A percentile compares a stretch with the other conserved stretches of the same genome.
These are phyloP conservation scores for Botryosphaeria dothidea DNA, from an alignment of 2,329 filamentous ascomycete species.

Conservation along the genomic window DNA sequence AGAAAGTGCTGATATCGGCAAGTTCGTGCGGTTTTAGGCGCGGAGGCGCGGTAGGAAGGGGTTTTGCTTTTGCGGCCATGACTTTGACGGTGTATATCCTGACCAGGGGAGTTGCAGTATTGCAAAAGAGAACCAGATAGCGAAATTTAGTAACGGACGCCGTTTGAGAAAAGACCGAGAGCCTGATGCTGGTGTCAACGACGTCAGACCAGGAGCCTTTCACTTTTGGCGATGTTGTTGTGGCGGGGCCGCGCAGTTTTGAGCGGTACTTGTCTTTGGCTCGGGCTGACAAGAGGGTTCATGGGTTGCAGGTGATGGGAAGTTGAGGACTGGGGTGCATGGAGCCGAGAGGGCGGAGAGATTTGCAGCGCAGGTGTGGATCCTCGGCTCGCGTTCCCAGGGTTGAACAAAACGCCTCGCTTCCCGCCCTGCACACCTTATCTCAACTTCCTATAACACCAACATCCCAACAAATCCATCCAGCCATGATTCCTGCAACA, in stretches of 20 bases:
- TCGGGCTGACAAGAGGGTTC: too few relatives aligned
- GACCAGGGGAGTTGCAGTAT: too few relatives aligned
- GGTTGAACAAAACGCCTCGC: background rate
- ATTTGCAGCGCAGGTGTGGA: slow-evolving; percentile 2
- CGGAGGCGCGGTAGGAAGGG: background rate
- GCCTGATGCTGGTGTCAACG: too few relatives aligned
- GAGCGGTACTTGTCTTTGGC: too few relatives aligned
- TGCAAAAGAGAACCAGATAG: too few relatives aligned
- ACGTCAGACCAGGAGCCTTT: too few relatives aligned
- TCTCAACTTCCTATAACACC: background rate
- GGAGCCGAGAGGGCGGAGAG: background rate
- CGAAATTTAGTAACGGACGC: too few relatives aligned
- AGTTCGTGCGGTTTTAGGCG: slow-evolving; percentile 16
- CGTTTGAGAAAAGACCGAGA: too few relatives aligned
- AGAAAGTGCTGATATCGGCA: slow-evolving; percentile 29
- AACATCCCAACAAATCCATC: background rate
- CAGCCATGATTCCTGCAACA: too few relatives aligned
- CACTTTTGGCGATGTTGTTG: too few relatives aligned
- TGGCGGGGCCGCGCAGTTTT: too few relatives aligned
- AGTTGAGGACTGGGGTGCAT: background rate
- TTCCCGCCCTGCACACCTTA: background rate
- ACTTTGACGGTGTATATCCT: background rate
- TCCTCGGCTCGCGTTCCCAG: background rate
- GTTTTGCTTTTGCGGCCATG: background rate
- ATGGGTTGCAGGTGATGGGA: background rate